Evolutionary conservation across 768 basidiomycete species (phyloP).

Genomic region (Calocera cornea): DNA sequence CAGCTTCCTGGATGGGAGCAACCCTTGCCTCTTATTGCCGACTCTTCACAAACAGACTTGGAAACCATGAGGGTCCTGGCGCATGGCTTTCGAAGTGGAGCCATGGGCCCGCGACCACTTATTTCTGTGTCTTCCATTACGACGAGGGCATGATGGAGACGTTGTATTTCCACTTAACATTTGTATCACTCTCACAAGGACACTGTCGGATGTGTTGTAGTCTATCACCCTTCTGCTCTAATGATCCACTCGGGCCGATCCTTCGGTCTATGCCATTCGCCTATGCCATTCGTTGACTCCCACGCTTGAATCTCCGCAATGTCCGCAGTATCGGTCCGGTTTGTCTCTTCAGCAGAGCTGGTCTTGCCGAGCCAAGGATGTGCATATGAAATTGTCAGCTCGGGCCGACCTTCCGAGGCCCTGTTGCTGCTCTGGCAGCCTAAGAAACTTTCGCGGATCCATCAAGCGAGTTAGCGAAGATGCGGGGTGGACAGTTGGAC

Average conservation of each 20-base stretch:
- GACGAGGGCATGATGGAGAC: neutral
- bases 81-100: neutral
- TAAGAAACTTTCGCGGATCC: neutral
- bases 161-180: too few relatives aligned
- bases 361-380: neutral
- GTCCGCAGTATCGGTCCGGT: too few relatives aligned
- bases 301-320: too few relatives aligned
- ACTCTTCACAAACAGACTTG: neutral
- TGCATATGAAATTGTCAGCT: neutral
- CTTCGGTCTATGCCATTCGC: too few relatives aligned
- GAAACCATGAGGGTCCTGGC: neutral
- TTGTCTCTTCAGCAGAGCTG: neutral
- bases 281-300: too few relatives aligned
- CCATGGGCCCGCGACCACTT: neutral
- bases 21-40: neutral
- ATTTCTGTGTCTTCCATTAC: neutral
- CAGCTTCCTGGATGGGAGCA: neutral
- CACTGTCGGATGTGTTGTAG: neutral
- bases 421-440: neutral
- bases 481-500: neutral
- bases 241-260: too few relatives aligned
- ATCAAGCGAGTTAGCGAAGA: neutral
- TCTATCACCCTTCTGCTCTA: too few relatives aligned
- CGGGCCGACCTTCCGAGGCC: neutral
- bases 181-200: neutral